Evolutionary conservation across 192 early-diverging fungal species (phyloP).

Genomic region (Allomyces macrogynus): DNA sequence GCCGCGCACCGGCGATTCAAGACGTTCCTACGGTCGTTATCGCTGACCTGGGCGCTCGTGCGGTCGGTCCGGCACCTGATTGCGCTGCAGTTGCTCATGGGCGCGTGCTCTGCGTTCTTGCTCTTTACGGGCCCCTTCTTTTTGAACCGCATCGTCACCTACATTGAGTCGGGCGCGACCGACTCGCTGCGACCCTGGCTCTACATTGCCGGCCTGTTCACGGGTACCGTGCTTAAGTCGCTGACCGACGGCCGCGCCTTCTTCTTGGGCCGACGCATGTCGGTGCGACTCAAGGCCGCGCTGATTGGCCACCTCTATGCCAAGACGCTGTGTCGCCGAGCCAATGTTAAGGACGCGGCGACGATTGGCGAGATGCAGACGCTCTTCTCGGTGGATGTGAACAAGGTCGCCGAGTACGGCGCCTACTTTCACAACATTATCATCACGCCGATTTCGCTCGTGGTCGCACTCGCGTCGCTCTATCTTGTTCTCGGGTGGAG

Average conservation of each 20-base stretch:
- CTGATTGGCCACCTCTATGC: slow-evolving; percentile 22
- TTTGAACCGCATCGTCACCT: slow-evolving; percentile 17
- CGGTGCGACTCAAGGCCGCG: slow-evolving; percentile 14
- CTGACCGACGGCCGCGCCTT: slow-evolving; percentile 20
- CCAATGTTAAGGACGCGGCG: not conserved
- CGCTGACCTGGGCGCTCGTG: not conserved
- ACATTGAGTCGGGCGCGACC: slow-evolving; percentile 8
- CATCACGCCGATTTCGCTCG: not conserved
- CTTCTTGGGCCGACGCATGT: slow-evolving; percentile 19
- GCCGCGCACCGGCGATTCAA: not conserved
- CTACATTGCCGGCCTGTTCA: slow-evolving; percentile 16
- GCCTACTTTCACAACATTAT: not conserved
- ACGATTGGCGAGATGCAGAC: not conserved
- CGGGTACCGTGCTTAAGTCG: slow-evolving; percentile 8
- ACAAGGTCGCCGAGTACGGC: not conserved
- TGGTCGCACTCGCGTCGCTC: not conserved
- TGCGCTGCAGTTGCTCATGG: not conserved
- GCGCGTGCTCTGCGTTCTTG: not conserved
- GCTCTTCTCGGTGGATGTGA: not conserved
- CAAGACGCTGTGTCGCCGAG: slow-evolving; percentile 13
- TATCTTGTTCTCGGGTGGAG: not conserved
- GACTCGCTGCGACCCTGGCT: not conserved
- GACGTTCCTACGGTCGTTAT: not conserved
- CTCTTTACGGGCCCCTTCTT: slow-evolving; percentile 18
- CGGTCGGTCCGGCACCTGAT: not conserved